Evolutionary conservation across 2,329 filamentous ascomycete species (phyloP).

Genomic region (Pestalotiopsis sp.): DNA sequence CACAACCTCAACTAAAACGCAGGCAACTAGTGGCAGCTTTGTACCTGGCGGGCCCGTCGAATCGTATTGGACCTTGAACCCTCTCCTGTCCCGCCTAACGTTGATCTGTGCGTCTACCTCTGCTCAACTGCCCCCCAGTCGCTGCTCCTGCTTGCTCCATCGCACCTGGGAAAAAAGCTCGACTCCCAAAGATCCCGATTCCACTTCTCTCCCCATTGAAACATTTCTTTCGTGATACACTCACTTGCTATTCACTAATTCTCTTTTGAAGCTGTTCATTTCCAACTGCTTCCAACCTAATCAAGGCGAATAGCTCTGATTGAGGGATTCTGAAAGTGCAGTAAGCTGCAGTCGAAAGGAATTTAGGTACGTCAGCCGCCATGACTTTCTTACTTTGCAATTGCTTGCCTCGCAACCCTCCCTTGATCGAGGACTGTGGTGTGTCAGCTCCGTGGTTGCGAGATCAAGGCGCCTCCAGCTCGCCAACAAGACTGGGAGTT

Average conservation of each 20-base stretch:
- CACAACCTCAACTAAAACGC: not conserved
- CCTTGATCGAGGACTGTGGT: not conserved
- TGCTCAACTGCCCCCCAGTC: slow-evolving; percentile 8
- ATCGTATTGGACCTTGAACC: not conserved
- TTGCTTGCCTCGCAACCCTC: not conserved
- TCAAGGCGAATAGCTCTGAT: not conserved
- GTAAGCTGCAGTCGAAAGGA: slow-evolving; percentile 4
- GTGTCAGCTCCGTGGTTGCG: not conserved
- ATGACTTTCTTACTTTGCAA: not conserved
- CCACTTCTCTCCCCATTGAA: slow-evolving; percentile 8
- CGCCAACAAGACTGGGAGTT: not conserved
- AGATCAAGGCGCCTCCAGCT: not conserved
- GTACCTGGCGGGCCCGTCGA: slow-evolving; percentile 12
- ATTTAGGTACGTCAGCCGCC: not conserved
- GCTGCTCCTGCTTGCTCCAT: slow-evolving; percentile 6
- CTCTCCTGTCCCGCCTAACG: not conserved
- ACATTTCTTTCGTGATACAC: slow-evolving; percentile 6
- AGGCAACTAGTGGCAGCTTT: not conserved
- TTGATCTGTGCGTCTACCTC: slow-evolving; percentile 9
- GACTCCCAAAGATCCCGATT: slow-evolving; percentile 4
- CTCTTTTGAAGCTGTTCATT: not conserved
- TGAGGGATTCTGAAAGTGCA: not conserved
- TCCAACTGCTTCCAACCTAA: slow-evolving; percentile 1
- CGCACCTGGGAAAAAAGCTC: slow-evolving; percentile 13
- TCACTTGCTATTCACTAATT: slow-evolving; percentile 8